phyloP scores from a whole-genome alignment of 768 basidiomycete species.

The Suillus brevipes region DNA sequence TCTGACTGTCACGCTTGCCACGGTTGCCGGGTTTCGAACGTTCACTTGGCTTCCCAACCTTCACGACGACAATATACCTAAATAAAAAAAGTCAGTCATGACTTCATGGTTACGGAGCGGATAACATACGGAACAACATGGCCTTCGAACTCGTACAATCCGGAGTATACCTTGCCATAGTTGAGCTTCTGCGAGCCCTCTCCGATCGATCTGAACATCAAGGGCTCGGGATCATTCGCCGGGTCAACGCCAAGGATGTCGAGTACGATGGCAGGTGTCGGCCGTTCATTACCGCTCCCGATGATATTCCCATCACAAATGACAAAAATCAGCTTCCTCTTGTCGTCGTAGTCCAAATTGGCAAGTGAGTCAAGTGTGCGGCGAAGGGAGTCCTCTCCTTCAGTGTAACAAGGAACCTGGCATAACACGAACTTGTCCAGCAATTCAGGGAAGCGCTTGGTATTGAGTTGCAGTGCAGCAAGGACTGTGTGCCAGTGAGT shows the following conservation, averaged over 20 bases:
- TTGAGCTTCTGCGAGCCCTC: conserved; percentile 68
- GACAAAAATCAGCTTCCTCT: conserved; percentile 65
- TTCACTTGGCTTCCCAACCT: conserved; percentile 69
- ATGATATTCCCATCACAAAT: conserved; percentile 75
- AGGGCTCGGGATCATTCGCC: conserved; percentile 59
- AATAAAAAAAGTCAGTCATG: background rate
- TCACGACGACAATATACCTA: conserved; percentile 62
- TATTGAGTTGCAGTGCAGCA: conserved; percentile 60
- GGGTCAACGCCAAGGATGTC: conserved; percentile 70
- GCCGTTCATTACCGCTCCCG: conserved; percentile 64
- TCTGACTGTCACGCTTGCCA: conserved; percentile 70
- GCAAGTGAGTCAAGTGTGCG: conserved; percentile 69
- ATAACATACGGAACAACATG: conserved; percentile 62
- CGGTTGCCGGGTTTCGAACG: conserved; percentile 65
- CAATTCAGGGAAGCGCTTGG: conserved; percentile 63
- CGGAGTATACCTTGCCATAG: conserved; percentile 71
- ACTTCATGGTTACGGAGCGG: background rate
- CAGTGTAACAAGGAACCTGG: conserved; percentile 71
- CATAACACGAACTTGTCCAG: conserved; percentile 70
- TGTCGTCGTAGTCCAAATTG: conserved; percentile 66
- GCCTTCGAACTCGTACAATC: conserved; percentile 69
- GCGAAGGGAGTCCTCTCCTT: conserved; percentile 69
- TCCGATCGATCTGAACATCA: conserved; percentile 68
- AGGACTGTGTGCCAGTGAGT: conserved; percentile 43
- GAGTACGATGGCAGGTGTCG: conserved; percentile 66